These are phyloP conservation scores for Melaleuca alternifolia DNA, from an alignment of 345 rosid genomes.

Conservation along the genomic window DNA sequence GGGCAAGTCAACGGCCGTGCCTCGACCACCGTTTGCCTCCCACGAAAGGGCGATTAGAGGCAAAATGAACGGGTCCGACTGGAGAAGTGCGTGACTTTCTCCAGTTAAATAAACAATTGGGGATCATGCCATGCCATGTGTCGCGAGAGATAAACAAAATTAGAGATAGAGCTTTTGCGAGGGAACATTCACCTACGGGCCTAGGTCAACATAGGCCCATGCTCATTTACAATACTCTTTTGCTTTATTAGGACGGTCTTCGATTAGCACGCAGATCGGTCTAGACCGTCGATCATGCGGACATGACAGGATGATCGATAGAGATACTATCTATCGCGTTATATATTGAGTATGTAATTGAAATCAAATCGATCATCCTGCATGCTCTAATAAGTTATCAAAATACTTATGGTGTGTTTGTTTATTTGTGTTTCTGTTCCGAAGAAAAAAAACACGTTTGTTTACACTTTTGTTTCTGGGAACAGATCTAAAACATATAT, in stretches of 20 bases:
- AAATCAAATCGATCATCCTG: background rate
- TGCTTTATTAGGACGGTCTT: background rate
- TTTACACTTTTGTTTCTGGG: no score
- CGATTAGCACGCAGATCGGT: background rate
- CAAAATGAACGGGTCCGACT: background rate
- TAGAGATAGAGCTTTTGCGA: background rate
- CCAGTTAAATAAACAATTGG: background rate
- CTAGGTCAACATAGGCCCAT: background rate
- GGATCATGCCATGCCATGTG: background rate
- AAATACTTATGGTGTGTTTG: no score
- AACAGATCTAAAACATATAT: no score
- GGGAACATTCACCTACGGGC: background rate
- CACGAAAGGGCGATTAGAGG: background rate
- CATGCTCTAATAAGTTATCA: no score
- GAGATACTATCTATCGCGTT: background rate
- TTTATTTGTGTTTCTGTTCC: no score
- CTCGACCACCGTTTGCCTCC: background rate
- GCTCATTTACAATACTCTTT: background rate
- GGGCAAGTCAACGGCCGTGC: background rate
- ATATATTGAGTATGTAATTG: background rate
- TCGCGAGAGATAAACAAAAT: background rate
- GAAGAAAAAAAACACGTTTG: no score
- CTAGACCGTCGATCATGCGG: background rate
- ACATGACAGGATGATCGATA: fast-evolving
- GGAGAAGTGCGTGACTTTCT: background rate